Conservation (phyloP, 1,139 yeast species). For the Lodderomyces beijingensis region DNA sequence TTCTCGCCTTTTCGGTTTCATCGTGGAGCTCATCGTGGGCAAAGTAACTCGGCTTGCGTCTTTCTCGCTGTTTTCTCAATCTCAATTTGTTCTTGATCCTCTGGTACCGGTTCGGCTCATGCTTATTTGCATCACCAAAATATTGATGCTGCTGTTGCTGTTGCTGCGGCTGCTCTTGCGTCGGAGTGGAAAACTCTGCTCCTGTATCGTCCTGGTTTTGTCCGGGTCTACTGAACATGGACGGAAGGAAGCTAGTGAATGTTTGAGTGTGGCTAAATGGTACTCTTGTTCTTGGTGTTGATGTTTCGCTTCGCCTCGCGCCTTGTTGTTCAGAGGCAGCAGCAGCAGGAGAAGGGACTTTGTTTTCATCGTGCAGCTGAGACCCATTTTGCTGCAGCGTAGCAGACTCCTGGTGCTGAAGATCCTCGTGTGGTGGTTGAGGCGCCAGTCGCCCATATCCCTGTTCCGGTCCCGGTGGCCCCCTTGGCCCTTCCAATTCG, state of each 20-base stretch:
- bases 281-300: neutral
- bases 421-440: constrained; percentile 1
- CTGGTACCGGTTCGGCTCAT: neutral
- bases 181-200: too few species aligned
- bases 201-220: too few species aligned
- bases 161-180: neutral
- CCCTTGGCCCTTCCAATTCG: neutral
- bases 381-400: neutral
- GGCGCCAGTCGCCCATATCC: neutral
- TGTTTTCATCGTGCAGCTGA: constrained; percentile 1
- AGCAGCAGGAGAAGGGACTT: too few species aligned
- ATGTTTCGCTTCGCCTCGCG: neutral
- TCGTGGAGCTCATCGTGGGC: neutral
- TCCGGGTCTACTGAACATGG: neutral
- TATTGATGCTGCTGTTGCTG: neutral
- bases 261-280: constrained; percentile 1
- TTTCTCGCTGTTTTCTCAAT: neutral
- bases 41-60: neutral
- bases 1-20: neutral
- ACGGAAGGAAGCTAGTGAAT: constrained; percentile 1
- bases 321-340: too few species aligned
- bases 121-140: neutral
- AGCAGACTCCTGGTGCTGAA: neutral
- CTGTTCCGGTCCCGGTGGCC: constrained; percentile 1
- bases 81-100: neutral